Base-by-base conservation (phyloP, 805 yeast genomes). In the Monosporozyma servazzii region DNA sequence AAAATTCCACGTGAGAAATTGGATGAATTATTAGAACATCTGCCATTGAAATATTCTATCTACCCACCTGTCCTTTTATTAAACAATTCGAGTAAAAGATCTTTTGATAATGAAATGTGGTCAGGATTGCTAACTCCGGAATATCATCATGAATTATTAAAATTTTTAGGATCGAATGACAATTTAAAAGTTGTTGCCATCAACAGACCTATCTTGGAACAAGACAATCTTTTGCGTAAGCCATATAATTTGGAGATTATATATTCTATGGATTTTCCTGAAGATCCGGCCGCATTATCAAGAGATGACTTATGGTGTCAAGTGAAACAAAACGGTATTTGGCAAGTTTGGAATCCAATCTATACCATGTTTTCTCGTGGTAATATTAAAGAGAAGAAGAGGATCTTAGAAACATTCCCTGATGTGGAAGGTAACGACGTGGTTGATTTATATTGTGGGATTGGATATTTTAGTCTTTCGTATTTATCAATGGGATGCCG, bases 321-420 rank as follows among this genome's bases (percentile, higher is more conserved):
- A 10, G 74, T 75, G 1, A 67, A 72, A 2, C 96, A 88, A 59
- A 86, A 88, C 63, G 89, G 88, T 1, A 79, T 88, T 3, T 71
- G 64, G 55, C 96, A 88, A 60, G 74, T 77, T 9, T 88, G 96
- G 96, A 87, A 91, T 5, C 96, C 96, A 1, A 64, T 75, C 50
- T 83, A 80, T 60, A 86, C 95, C 1, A 88, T 88, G 96, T 88
- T 88, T 63, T 82, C 90, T 47, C 67, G 96, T 18, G 96, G 96
- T 1, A 88, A 88, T 63, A 78, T 88, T 58, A 84, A 84, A 56
- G 96, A 88, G 61, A 88, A 88, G 64, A 75, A 79, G 13, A 66
- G 96, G 20, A 74, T 88, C 0, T 61, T 86, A 41, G 71, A 72
- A 18, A 63, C 64, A 0, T 78, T 70, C 50, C 44, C 51, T 1